phyloP scores from a whole-genome alignment of 1,139 yeast genomes.

The Diutina pseudorugosa region DNA sequence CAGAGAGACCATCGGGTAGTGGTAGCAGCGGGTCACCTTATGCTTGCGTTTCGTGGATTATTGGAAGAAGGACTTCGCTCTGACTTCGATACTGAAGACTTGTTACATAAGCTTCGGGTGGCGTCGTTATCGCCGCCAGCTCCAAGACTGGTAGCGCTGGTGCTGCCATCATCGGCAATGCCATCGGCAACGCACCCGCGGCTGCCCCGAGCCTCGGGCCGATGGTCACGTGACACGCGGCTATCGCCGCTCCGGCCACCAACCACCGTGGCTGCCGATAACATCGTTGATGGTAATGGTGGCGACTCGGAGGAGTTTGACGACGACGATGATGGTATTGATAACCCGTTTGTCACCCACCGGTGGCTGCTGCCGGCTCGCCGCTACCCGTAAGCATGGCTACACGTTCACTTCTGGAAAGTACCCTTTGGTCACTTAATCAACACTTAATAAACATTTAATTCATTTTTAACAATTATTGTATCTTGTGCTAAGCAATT shows the following conservation, averaged over 20 bases:
- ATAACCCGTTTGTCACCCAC: not conserved
- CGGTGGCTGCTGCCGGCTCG: not conserved
- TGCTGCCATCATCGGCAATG: not conserved
- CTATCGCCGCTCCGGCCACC: not conserved
- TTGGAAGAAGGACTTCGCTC: not conserved
- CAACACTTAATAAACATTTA: too few species aligned
- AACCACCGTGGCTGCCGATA: not conserved
- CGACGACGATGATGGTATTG: not conserved
- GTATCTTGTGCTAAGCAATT: too few species aligned
- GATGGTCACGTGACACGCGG: not conserved
- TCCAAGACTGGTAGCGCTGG: too few species aligned
- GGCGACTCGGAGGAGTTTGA: not conserved
- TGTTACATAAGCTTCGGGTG: not conserved
- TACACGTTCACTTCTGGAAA: too few species aligned
- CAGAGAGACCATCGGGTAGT: not conserved
- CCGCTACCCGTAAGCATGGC: too few species aligned
- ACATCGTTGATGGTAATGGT: not conserved
- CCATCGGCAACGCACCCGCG: too few species aligned
- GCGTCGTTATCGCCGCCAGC: not conserved
- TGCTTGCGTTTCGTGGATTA: not conserved
- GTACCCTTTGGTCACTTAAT: too few species aligned
- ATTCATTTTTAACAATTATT: too few species aligned
- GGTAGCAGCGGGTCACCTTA: not conserved
- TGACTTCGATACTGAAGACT: not conserved
- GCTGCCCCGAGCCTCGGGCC: too few species aligned